phyloP scores from a whole-genome alignment of 495 filamentous ascomycete species.

The Aspergillus bridgeri region DNA sequence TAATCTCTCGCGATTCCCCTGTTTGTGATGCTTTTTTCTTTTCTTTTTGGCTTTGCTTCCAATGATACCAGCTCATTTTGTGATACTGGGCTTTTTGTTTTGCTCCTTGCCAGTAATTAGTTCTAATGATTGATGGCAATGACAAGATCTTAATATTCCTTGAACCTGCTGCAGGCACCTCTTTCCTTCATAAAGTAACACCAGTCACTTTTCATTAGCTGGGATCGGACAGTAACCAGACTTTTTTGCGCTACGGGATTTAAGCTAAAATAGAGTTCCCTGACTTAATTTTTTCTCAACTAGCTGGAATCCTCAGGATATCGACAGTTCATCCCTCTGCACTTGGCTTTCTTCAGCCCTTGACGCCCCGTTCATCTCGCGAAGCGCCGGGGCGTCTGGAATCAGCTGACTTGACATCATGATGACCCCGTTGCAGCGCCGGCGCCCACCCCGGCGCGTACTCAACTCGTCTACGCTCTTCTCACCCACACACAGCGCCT shows the following conservation, averaged over 20 bases:
- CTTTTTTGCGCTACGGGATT: background rate
- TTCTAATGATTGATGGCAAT: conserved; percentile 37
- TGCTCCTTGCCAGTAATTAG: conserved; percentile 29
- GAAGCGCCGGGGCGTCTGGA: background rate
- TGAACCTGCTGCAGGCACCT: background rate
- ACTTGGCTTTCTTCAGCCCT: conserved; percentile 1
- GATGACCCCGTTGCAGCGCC: conserved; percentile 20
- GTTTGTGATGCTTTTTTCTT: conserved; percentile 9
- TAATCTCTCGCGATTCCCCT: background rate
- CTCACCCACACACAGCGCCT: conserved; percentile 26
- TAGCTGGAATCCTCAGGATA: background rate
- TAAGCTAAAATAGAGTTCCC: background rate
- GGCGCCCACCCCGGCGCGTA: conserved; percentile 37
- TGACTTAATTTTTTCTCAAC: background rate
- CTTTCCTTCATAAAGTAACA: background rate
- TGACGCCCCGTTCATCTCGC: background rate
- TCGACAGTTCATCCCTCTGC: background rate
- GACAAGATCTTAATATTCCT: conserved; percentile 15
- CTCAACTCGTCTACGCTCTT: conserved; percentile 14
- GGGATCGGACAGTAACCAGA: background rate
- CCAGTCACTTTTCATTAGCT: background rate
- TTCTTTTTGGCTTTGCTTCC: conserved; percentile 24
- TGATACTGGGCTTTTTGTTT: conserved; percentile 33
- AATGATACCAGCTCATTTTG: conserved; percentile 47
- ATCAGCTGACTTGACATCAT: conserved; percentile 22